A percentile compares a stretch with the other conserved stretches of the same genome.
Conservation (phyloP, 345 rosid genomes). For the Bretschneidera sinensis region DNA sequence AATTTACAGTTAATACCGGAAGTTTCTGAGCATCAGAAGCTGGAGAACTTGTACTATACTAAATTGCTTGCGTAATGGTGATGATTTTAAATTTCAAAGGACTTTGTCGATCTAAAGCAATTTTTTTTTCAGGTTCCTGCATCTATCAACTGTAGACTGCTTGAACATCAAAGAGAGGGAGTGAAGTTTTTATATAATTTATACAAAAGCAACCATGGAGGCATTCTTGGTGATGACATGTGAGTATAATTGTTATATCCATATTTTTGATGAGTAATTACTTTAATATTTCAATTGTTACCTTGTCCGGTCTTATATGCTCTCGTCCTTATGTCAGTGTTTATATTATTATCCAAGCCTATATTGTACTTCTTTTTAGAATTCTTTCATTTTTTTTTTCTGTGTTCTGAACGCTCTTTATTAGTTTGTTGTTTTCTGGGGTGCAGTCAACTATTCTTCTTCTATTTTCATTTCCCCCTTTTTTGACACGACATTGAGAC, state of each 20-base stretch:
- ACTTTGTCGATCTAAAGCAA: background rate
- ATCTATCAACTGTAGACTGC: constrained; percentile 82
- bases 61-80: background rate
- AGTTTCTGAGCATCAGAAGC: background rate
- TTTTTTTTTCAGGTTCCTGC: constrained; percentile 59
- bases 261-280: no score
- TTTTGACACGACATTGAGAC: background rate
- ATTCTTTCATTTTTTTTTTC: no score
- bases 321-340: background rate
- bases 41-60: background rate
- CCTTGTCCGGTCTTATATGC: background rate
- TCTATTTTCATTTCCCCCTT: no score
- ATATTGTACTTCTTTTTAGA: no score
- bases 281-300: background rate
- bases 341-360: no score
- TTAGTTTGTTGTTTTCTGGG: background rate
- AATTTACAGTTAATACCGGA: background rate
- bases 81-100: no score
- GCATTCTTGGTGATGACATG: constrained; percentile 98
- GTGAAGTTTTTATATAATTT: constrained; percentile 67
- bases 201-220: constrained; percentile 78
- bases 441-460: background rate
- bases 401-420: background rate
- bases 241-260: constrained; percentile 30
- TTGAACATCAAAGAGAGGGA: constrained; percentile 86